phyloP scores from a whole-genome alignment of 768 basidiomycete species.

The Rubroboletus satanas region DNA sequence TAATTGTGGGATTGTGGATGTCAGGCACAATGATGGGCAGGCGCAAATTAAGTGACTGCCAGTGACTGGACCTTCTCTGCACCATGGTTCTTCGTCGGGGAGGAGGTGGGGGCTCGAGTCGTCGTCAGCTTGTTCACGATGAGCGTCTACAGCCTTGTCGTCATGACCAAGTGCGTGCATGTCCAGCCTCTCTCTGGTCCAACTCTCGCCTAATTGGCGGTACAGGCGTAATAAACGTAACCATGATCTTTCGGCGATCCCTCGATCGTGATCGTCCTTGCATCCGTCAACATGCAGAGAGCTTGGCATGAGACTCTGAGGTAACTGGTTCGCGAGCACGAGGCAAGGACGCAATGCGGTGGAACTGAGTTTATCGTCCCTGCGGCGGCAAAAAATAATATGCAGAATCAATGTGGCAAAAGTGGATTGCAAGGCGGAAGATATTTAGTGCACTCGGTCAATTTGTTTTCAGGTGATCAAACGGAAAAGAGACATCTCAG shows the following conservation, averaged over 20 bases:
- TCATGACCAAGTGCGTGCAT: background rate
- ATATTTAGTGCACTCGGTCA: background rate
- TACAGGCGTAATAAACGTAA: constrained; percentile 8
- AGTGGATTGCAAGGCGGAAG: background rate
- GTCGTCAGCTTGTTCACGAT: background rate
- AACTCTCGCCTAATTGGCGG: background rate
- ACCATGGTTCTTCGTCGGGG: background rate
- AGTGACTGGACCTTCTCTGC: background rate
- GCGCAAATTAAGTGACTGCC: background rate
- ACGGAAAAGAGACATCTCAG: background rate
- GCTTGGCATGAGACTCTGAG: background rate
- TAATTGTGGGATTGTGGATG: constrained; percentile 4
- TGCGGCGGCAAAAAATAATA: background rate
- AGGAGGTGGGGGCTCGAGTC: constrained; percentile 8
- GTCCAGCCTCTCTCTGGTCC: background rate
- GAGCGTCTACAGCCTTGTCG: background rate
- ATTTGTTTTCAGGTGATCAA: background rate
- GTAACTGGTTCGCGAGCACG: background rate
- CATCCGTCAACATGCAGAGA: background rate
- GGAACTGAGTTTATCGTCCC: background rate
- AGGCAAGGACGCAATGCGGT: background rate
- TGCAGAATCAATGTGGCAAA: background rate
- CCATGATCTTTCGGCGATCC: constrained; percentile 6
- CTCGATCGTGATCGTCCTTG: constrained; percentile 17
- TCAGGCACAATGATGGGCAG: constrained; percentile 18